Evolutionary conservation across 1,284 basidiomycete genomes (phyloP).

Genomic region (Cutaneotrichosporon cyanovorans): DNA sequence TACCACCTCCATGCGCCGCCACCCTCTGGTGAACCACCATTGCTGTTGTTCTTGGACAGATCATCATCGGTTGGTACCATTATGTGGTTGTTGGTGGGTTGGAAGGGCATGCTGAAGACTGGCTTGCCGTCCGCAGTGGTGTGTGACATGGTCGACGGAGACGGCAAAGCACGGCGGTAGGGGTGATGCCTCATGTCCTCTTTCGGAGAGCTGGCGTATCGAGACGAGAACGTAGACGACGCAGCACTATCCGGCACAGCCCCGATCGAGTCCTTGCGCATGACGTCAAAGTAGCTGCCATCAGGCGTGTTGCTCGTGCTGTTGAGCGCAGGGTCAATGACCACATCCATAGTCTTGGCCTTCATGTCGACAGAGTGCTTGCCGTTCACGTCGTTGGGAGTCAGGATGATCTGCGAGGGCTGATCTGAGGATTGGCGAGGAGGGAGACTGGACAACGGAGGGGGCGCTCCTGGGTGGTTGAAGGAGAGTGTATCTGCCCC

Average conservation of each 20-base stretch:
- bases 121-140: constrained; percentile 22
- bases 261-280: constrained; percentile 9
- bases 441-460: constrained; percentile 29
- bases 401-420: constrained; percentile 34
- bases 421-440: constrained; percentile 28
- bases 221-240: constrained; percentile 26
- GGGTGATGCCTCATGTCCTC: constrained; percentile 24
- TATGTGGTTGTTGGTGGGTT: constrained; percentile 3
- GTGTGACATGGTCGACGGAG: constrained; percentile 13
- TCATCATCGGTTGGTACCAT: constrained; percentile 10
- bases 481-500: constrained; percentile 18
- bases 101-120: constrained; percentile 33
- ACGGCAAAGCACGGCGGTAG: constrained; percentile 25
- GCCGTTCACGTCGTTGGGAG: constrained; percentile 29
- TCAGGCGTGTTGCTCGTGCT: constrained; percentile 5
- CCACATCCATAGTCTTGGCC: constrained; percentile 5
- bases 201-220: constrained; percentile 21
- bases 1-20: not conserved
- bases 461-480: constrained; percentile 31
- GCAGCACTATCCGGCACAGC: constrained; percentile 15
- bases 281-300: constrained; percentile 15
- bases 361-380: constrained; percentile 13
- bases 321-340: constrained; percentile 19
- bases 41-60: constrained; percentile 12
- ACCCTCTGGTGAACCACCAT: not conserved